A percentile compares a stretch with the other conserved stretches of the same genome.
Conservation (phyloP, 2,329 filamentous ascomycete genomes). For the Microdochium trichocladiopsis region DNA sequence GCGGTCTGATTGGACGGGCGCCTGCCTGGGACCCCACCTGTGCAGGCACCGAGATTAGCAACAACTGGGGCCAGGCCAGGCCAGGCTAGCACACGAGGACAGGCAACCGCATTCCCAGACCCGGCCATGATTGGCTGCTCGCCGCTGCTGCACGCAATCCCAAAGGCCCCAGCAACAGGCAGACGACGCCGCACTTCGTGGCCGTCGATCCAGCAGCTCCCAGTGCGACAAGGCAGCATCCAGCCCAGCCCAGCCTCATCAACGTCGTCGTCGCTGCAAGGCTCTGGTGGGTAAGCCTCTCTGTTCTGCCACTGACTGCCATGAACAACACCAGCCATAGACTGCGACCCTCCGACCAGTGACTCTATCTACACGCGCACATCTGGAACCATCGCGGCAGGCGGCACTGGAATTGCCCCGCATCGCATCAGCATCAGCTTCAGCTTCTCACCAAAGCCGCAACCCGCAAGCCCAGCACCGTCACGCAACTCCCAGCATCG, state of each 20-base stretch:
- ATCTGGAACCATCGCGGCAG: no score
- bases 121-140: neutral
- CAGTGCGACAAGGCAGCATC: neutral
- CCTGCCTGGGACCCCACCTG: neutral
- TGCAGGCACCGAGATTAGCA: neutral
- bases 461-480: neutral
- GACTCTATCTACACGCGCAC: no score
- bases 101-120: neutral
- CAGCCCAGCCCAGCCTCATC: neutral
- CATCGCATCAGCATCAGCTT: neutral
- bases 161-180: neutral
- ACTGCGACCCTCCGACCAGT: no score
- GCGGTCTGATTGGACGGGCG: no score
- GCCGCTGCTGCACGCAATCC: neutral
- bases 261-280: neutral
- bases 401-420: neutral
- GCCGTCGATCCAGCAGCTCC: no score
- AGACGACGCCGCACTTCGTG: neutral
- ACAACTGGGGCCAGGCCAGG: neutral
- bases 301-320: no score
- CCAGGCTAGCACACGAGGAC: no score
- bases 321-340: no score
- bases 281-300: neutral
- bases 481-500: no score
- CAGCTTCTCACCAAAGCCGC: neutral